Evolutionary conservation across 768 basidiomycete species (phyloP).

Genomic region (Nidularia sp.): DNA sequence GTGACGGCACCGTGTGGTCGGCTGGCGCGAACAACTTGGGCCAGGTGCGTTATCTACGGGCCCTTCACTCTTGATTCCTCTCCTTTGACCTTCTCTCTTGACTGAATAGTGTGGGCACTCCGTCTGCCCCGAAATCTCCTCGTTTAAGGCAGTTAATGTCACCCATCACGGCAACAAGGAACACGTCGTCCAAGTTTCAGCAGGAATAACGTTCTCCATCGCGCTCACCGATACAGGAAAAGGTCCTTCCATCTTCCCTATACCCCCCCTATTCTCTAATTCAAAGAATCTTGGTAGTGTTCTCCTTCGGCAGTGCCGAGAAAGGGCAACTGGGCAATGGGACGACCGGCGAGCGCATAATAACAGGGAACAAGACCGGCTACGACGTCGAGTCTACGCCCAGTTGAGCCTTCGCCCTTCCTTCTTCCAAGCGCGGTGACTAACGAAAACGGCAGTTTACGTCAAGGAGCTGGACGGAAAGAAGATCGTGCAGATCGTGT

Average conservation of each 20-base stretch:
- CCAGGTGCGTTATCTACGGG: constrained; percentile 48
- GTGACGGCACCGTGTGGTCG: constrained; percentile 79
- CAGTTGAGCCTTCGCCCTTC: constrained; percentile 33
- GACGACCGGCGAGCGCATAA: constrained; percentile 87
- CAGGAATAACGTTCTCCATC: constrained; percentile 81
- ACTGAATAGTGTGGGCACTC: constrained; percentile 64
- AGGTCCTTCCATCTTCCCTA: constrained; percentile 37
- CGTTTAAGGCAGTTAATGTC: constrained; percentile 62
- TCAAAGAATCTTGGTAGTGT: constrained; percentile 45
- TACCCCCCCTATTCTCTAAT: constrained; percentile 2
- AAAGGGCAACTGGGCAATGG: constrained; percentile 94
- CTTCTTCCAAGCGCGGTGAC: constrained; percentile 1
- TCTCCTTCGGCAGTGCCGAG: constrained; percentile 87
- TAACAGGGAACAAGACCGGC: constrained; percentile 78
- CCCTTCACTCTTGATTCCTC: too few relatives aligned
- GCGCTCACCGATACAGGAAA: constrained; percentile 81
- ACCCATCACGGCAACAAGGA: constrained; percentile 57
- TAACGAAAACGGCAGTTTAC: constrained; percentile 40
- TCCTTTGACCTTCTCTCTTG: constrained; percentile 1
- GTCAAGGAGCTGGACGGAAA: constrained; percentile 75
- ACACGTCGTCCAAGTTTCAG: constrained; percentile 67
- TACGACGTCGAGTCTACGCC: constrained; percentile 77
- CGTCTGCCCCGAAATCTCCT: constrained; percentile 56
- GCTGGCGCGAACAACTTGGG: constrained; percentile 79
- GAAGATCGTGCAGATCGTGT: constrained; percentile 77